These are phyloP conservation scores for Middelhovenomyces tepae DNA, from an alignment of 805 yeast species.

Conservation along the genomic window DNA sequence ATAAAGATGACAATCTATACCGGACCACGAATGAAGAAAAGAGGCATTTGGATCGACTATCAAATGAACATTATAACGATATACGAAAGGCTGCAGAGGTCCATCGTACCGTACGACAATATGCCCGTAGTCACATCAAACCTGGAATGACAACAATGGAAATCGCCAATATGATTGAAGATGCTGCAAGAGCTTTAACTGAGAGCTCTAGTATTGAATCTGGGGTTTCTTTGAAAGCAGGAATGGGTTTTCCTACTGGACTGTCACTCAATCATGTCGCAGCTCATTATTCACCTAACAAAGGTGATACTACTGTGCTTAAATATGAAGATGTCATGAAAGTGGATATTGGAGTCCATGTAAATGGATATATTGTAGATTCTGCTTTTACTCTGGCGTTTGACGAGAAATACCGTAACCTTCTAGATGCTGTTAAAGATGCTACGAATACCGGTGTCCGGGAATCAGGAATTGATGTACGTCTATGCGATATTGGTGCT, in stretches of 20 bases:
- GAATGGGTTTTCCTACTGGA: slow-evolving; percentile 99
- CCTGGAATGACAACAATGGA: slow-evolving; percentile 93
- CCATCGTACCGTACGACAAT: slow-evolving; percentile 81
- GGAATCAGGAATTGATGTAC: slow-evolving; percentile 92
- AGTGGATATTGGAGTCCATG: slow-evolving; percentile 94
- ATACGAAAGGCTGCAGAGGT: slow-evolving; percentile 94
- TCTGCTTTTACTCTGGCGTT: slow-evolving; percentile 91
- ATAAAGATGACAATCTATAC: slow-evolving; percentile 55
- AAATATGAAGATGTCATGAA: slow-evolving; percentile 89
- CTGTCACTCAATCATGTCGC: slow-evolving; percentile 88
- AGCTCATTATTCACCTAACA: slow-evolving; percentile 96
- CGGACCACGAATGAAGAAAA: slow-evolving; percentile 83
- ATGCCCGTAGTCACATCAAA: slow-evolving; percentile 61
- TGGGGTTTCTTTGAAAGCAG: slow-evolving; percentile 50
- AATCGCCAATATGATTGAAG: slow-evolving; percentile 82
- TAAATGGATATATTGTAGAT: slow-evolving; percentile 88
- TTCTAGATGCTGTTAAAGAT: slow-evolving; percentile 76
- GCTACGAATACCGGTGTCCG: slow-evolving; percentile 91
- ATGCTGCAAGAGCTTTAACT: slow-evolving; percentile 67
- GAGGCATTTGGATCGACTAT: slow-evolving; percentile 61
- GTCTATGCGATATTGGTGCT: slow-evolving; percentile 91
- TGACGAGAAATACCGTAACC: slow-evolving; percentile 70
- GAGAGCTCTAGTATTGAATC: no score
- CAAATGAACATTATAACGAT: slow-evolving; percentile 64
- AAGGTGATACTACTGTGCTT: slow-evolving; percentile 79